Conservation (phyloP, 305 asterid genomes). For the Plantago rigida region DNA sequence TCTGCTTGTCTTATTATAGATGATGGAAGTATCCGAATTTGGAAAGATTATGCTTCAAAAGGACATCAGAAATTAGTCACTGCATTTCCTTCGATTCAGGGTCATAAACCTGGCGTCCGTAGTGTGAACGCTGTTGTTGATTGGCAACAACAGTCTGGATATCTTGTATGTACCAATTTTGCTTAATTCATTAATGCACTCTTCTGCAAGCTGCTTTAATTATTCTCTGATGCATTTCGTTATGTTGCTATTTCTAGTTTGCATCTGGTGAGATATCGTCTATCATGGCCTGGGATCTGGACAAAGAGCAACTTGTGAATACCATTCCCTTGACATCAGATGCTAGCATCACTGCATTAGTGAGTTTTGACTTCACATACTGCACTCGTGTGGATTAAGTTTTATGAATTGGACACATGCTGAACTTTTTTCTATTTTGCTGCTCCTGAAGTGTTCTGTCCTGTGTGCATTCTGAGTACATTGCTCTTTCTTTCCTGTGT, state of each 20-base stretch:
- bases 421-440: neutral
- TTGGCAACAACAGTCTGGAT: slow-evolving; percentile 99
- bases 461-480: too few relatives aligned
- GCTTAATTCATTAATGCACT: too few relatives aligned
- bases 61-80: slow-evolving; percentile 82
- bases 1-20: slow-evolving; percentile 35
- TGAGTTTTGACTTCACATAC: slow-evolving; percentile 30
- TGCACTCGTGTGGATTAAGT: slow-evolving; percentile 3
- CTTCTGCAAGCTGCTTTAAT: neutral
- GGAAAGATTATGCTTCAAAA: slow-evolving; percentile 76
- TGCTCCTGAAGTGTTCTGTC: neutral
- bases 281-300: slow-evolving; percentile 96
- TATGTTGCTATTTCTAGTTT: slow-evolving; percentile 41
- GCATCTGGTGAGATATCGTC: slow-evolving; percentile 87
- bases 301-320: slow-evolving; percentile 82
- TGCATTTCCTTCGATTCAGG: slow-evolving; percentile 86
- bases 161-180: slow-evolving; percentile 51
- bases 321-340: slow-evolving; percentile 69
- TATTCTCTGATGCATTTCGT: slow-evolving; percentile 21
- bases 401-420: neutral
- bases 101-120: slow-evolving; percentile 80
- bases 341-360: slow-evolving; percentile 86
- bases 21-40: slow-evolving; percentile 85
- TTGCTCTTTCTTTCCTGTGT: too few relatives aligned
- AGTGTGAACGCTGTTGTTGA: slow-evolving; percentile 91